A percentile compares a stretch with the other conserved stretches of the same genome.
These are phyloP conservation scores for Ajuga reptans DNA, from an alignment of 305 asterid genomes.

Conservation along the genomic window DNA sequence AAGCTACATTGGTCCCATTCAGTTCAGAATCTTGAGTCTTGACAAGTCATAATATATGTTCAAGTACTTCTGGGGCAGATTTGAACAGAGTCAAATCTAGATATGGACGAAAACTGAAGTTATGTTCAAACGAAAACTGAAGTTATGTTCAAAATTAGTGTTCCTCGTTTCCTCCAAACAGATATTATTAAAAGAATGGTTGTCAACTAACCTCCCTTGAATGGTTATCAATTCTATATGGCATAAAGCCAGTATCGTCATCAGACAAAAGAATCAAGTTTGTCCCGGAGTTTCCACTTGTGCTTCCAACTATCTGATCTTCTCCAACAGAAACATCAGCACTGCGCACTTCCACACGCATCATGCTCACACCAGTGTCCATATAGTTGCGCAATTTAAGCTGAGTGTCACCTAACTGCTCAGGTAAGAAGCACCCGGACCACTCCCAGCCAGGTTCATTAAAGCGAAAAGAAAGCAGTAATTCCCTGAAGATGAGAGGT, in stretches of 20 bases:
- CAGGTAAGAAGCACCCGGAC: constrained; percentile 95
- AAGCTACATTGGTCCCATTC: neutral
- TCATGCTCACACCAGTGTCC: constrained; percentile 66
- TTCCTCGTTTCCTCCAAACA: neutral
- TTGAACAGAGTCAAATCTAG: neutral
- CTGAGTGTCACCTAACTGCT: constrained; percentile 92
- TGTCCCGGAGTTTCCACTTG: constrained; percentile 86
- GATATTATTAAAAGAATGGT: neutral
- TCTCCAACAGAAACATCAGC: constrained; percentile 79
- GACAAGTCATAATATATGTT: neutral
- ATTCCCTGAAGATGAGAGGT: constrained; percentile 50
- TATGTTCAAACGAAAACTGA: neutral
- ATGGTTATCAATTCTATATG: constrained; percentile 91
- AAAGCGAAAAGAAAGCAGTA: constrained; percentile 67
- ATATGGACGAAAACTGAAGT: neutral
- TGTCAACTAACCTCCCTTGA: constrained; percentile 79
- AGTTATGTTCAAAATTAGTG: neutral
- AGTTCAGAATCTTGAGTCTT: neutral
- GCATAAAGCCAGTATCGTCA: constrained; percentile 96
- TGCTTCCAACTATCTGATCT: constrained; percentile 71
- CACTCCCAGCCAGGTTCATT: constrained; percentile 97
- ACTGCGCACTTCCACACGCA: constrained; percentile 90
- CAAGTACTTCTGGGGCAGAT: neutral
- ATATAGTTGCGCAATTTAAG: constrained; percentile 78
- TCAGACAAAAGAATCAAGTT: constrained; percentile 75